Base-by-base conservation (phyloP, 306 rosid genomes). In the Pterocarpus macrocarpus region DNA sequence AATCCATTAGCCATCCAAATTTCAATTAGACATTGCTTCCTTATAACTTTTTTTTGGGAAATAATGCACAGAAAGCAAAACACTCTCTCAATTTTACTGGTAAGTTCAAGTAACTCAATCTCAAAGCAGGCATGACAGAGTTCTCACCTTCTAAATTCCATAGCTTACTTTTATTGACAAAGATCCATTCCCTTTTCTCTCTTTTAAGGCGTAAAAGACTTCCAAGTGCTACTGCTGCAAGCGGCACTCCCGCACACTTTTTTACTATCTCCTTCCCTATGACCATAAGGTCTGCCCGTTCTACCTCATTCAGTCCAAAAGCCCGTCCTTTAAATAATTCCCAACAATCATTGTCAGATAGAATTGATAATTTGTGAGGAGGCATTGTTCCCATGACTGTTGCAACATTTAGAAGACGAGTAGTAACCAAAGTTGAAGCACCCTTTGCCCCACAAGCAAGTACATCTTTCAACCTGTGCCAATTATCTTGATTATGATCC, bases 301-400 rank as follows among this genome's bases (percentile, higher is more conserved):
- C 84, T 15, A 5, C 63, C 1, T 47, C 76, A 8, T 69, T 2
- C 33, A n/a, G 38, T 28, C 30, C 82, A 59, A 84, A 82, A 7
- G 90, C 90, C 0, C 73, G 41, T 17, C 72, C 80, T 47, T 81
- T 66, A 38, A 86, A 84, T 39, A 88, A 11, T 7, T 12, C 49
- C 89, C 88, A 86, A 34, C 89, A 81, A 35, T 84, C 85, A 10
- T 78, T 14, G 3, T 77, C 14, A 1, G 88, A 77, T 35, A 90
- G 76, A 8, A n/a, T 0, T 10, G 67, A 44, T 53, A 90, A 28
- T 0, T 34, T 28, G 61, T 79, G 70, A 56, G 73, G 64, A 1
- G 64, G 39, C 2, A 3, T 0, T 4, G 90, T 81, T 45, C 74
- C 71, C 81, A 82, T 39, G 15, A 82, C 36, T 11, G 45, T 39